Evolutionary conservation across 495 filamentous ascomycete species (phyloP).

Genomic region (Penicillium ucsense): DNA sequence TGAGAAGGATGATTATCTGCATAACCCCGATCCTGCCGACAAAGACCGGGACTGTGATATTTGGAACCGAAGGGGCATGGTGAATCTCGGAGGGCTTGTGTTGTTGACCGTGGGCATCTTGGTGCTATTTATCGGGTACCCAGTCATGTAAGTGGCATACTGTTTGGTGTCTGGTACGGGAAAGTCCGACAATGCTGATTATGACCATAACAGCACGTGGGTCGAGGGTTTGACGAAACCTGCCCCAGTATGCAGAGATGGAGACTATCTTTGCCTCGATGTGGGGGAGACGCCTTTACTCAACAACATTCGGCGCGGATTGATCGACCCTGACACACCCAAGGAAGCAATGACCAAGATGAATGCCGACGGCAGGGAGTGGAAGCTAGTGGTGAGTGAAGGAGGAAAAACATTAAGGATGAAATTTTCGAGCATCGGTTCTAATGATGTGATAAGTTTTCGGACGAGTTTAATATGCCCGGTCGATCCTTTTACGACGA

Average conservation of each 20-base stretch:
- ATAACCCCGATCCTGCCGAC: constrained; percentile 61
- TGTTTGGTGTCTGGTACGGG: background rate
- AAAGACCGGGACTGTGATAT: constrained; percentile 59
- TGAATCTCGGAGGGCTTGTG: constrained; percentile 57
- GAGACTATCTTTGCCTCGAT: constrained; percentile 47
- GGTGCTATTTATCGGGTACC: constrained; percentile 63
- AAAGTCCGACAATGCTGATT: constrained; percentile 4
- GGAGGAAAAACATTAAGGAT: too few species aligned
- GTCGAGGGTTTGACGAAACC: constrained; percentile 28
- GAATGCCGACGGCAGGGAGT: constrained; percentile 47
- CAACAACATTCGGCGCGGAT: constrained; percentile 46
- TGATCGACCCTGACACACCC: constrained; percentile 70
- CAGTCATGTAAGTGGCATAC: constrained; percentile 50
- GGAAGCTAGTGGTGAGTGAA: constrained; percentile 52
- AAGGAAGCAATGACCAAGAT: constrained; percentile 46
- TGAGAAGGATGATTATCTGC: constrained; percentile 69
- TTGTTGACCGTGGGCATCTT: constrained; percentile 55
- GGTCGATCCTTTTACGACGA: constrained; percentile 65
- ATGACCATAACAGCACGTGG: constrained; percentile 41
- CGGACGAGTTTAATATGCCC: constrained; percentile 67
- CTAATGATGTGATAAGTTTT: constrained; percentile 40
- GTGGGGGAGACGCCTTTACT: constrained; percentile 47
- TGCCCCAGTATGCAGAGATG: constrained; percentile 24
- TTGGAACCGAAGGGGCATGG: constrained; percentile 53
- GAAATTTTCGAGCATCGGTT: too few species aligned